A percentile compares a stretch with the other conserved stretches of the same genome.
These are phyloP conservation scores for Elasticomyces elasticus DNA, from an alignment of 495 filamentous ascomycete genomes.

Conservation along the genomic window DNA sequence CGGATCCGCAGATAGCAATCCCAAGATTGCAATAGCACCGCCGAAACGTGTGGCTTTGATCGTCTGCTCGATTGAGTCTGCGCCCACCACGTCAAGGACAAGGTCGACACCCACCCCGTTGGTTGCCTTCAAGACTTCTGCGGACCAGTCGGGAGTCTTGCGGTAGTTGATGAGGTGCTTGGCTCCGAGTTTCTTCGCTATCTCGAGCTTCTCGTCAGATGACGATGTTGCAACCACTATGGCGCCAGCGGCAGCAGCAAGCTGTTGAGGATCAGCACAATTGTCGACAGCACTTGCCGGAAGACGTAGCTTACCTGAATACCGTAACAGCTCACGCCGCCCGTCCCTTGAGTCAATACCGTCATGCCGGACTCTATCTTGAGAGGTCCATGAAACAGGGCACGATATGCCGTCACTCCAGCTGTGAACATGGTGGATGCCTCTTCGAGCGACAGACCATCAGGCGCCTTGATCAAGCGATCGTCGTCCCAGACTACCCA, in stretches of 20 bases:
- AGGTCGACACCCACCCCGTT: slow-evolving; percentile 33
- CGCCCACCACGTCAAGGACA: slow-evolving; percentile 42
- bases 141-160: slow-evolving; percentile 34
- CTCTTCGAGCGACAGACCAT: slow-evolving; percentile 26
- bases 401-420: slow-evolving; percentile 34
- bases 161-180: slow-evolving; percentile 38
- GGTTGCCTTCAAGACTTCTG: slow-evolving; percentile 32
- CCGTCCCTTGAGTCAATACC: slow-evolving; percentile 25
- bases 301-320: slow-evolving; percentile 17
- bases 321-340: slow-evolving; percentile 23
- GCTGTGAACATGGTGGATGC: slow-evolving; percentile 29
- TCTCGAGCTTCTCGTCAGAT: slow-evolving; percentile 35
- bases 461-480: slow-evolving; percentile 22
- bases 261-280: slow-evolving; percentile 2
- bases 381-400: slow-evolving; percentile 22
- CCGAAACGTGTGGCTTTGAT: slow-evolving; percentile 10
- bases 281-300: not conserved
- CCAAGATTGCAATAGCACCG: slow-evolving; percentile 9
- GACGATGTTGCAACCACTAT: slow-evolving; percentile 41
- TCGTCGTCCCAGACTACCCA: slow-evolving; percentile 20
- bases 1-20: slow-evolving; percentile 6
- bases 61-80: slow-evolving; percentile 34
- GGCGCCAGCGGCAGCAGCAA: slow-evolving; percentile 20
- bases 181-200: slow-evolving; percentile 35
- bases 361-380: slow-evolving; percentile 24